Conservation (phyloP, 2,329 filamentous ascomycete genomes). For the Fusarium sp. region DNA sequence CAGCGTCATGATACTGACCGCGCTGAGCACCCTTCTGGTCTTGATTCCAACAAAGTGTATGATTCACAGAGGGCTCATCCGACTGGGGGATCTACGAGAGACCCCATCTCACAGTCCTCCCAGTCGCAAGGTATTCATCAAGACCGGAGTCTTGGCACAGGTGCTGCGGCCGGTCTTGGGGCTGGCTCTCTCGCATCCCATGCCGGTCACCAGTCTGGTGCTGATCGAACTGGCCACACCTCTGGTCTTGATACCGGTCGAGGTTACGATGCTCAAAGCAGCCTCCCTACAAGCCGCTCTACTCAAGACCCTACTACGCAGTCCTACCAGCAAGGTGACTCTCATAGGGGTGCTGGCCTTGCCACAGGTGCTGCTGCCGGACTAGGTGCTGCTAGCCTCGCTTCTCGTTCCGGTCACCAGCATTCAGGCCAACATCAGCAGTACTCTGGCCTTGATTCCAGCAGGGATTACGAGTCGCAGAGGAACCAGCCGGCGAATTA, state of each 20-base stretch:
- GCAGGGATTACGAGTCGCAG: background rate
- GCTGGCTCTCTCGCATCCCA: background rate
- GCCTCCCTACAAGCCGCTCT: background rate
- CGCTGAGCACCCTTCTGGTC: background rate
- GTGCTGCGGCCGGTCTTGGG: background rate
- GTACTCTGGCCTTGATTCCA: constrained; percentile 1
- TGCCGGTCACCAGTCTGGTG: background rate
- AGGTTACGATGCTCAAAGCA: background rate
- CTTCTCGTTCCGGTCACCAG: background rate
- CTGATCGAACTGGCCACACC: background rate
- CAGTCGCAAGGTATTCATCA: background rate
- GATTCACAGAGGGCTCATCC: background rate
- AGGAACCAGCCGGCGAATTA: background rate
- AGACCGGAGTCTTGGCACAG: background rate
- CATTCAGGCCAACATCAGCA: background rate
- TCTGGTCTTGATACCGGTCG: background rate
- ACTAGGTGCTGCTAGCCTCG: background rate
- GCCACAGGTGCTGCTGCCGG: constrained; percentile 8
- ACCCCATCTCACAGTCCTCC: background rate
- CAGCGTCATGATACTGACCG: background rate
- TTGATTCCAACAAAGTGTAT: background rate
- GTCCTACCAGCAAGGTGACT: constrained; percentile 3
- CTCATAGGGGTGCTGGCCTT: background rate
- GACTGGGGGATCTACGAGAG: background rate
- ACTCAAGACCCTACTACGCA: background rate